Evolutionary conservation across 2,329 filamentous ascomycete species (phyloP), one percentile per base, ranked within the genome.

Genomic region (Colletotrichum siamense): DNA sequence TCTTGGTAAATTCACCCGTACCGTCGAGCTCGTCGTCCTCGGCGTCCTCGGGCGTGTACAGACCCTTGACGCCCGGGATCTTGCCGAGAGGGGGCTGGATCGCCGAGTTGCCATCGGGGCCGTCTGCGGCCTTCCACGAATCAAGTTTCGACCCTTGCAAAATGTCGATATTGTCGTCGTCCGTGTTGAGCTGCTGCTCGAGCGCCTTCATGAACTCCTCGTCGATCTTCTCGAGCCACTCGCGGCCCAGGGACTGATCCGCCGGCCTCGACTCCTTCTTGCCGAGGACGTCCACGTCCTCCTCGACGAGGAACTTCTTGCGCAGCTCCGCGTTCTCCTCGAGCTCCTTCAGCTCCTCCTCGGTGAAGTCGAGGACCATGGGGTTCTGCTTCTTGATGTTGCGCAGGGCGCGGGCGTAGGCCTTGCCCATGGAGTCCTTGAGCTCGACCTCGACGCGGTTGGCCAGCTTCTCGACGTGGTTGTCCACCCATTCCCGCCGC

Each of bases 401-500:
- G 80, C 82, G 86, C 79, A 88, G 78, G 30, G 87, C 86, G 59
- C 85, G 82, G 36, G 85, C 80, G 81, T 87, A 86, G 74, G 86
- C 86, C 55, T 84, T 81, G 67, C 83, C 83, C 62, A 88, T 84
- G 79, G 88, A 86, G 75, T 85, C 81, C 71, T 83, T 85, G 75
- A 86, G 85, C 79, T 86, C 86, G 80, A 86, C 85, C 71, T 86
- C 86, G 75, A 85, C 86, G 75, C 88, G 77, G 61, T 81, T 79
- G 67, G 85, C 82, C 81, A 91, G 85, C 82, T 86, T 88, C 71
- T 84, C 81, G 66, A 88, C 87, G 80, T 94, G 89, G 81, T 94
- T 90, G 65, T 91, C 86, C 49, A 86, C 84, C 77, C 93, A 91
- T 82, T 95, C 92, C 78, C 92, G 89, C 73, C 91, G 85, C 72